phyloP scores from a whole-genome alignment of 2,329 filamentous ascomycete species.

The Exophiala dermatitidis region DNA sequence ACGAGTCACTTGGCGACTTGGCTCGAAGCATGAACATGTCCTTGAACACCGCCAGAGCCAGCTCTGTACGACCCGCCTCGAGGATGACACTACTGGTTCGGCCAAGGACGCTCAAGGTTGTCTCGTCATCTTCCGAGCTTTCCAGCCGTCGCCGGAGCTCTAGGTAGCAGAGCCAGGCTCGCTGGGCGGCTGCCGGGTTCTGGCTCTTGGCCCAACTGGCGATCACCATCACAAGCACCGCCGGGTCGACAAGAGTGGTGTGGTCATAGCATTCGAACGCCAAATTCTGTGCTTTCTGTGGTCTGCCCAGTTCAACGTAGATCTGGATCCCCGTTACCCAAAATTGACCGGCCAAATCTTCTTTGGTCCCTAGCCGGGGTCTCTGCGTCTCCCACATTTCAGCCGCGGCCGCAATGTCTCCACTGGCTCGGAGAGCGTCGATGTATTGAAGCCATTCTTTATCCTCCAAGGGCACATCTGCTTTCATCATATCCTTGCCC shows the following conservation, averaged over 20 bases:
- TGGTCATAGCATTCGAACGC: constrained; percentile 37
- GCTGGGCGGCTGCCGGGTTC: constrained; percentile 44
- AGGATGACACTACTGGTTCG: constrained; percentile 64
- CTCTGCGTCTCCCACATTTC: constrained; percentile 53
- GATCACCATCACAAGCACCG: constrained; percentile 57
- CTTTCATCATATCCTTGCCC: constrained; percentile 58
- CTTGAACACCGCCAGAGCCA: constrained; percentile 69
- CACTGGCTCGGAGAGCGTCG: constrained; percentile 59
- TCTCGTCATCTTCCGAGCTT: constrained; percentile 29
- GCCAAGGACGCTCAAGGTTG: constrained; percentile 70
- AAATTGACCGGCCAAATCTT: constrained; percentile 30
- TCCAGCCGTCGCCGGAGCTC: constrained; percentile 45
- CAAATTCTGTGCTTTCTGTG: constrained; percentile 44
- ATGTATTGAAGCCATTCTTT: constrained; percentile 60
- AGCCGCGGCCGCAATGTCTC: constrained; percentile 53
- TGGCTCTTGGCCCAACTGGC: constrained; percentile 54
- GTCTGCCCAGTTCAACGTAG: constrained; percentile 42
- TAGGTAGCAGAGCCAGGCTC: constrained; percentile 62
- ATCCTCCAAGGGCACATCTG: constrained; percentile 49
- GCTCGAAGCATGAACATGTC: constrained; percentile 73
- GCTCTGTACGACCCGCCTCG: constrained; percentile 54
- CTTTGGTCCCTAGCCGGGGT: constrained; percentile 8
- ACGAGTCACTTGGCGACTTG: constrained; percentile 39
- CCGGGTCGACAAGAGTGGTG: constrained; percentile 17
- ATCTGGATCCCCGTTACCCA: constrained; percentile 47